Conservation (phyloP, 192 early-diverging fungal species). For the Backusella circina region DNA sequence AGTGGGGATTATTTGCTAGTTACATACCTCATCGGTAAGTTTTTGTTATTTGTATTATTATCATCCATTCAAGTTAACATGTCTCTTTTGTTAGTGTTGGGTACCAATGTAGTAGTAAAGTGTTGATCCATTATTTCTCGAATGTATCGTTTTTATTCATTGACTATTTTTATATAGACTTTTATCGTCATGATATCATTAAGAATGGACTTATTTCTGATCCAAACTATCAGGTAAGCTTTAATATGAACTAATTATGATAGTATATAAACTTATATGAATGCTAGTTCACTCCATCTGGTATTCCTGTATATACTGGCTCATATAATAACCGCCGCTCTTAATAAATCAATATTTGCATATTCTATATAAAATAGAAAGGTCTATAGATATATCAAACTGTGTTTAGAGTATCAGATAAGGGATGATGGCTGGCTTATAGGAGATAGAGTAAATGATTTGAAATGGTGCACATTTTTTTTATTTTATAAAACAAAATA, state of each 20-base stretch:
- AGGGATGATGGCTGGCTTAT: not conserved
- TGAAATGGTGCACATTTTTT: too few species aligned
- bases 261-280: not conserved
- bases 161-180: slow-evolving; percentile 24
- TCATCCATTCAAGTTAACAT: not conserved
- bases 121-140: not conserved
- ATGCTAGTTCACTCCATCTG: slow-evolving; percentile 30
- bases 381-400: not conserved
- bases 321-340: slow-evolving; percentile 9
- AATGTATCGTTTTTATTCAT: not conserved
- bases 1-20: slow-evolving; percentile 60
- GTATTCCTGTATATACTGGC: slow-evolving; percentile 28
- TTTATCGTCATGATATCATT: slow-evolving; percentile 51
- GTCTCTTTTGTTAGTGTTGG: slow-evolving; percentile 35
- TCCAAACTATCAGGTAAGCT: slow-evolving; percentile 43
- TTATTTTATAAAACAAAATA: too few species aligned
- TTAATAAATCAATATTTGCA: not conserved
- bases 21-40: slow-evolving; percentile 54
- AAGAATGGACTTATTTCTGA: slow-evolving; percentile 52
- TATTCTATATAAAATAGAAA: not conserved
- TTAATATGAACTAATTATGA: not conserved
- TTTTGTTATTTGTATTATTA: not conserved
- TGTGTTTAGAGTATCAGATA: not conserved
- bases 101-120: slow-evolving; percentile 55
- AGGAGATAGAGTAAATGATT: too few species aligned